Conservation (phyloP, 164 flowering plant species). For the Piper longum region DNA sequence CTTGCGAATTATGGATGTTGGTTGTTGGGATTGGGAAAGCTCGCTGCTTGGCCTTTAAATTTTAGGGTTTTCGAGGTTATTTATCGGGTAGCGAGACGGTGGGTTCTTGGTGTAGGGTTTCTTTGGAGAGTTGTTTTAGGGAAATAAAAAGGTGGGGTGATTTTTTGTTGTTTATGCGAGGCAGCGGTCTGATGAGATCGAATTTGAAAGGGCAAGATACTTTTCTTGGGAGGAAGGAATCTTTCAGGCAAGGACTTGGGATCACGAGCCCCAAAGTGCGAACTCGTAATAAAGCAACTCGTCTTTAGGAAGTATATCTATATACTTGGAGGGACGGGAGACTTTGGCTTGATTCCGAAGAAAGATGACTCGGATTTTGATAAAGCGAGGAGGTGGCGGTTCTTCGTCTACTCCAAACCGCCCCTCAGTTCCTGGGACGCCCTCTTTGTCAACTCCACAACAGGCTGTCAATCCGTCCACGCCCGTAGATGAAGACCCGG, state of each 20-base stretch:
- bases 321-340: constrained; percentile 11
- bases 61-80: background rate
- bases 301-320: constrained; percentile 13
- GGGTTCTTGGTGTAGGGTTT: constrained; percentile 1
- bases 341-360: constrained; percentile 1
- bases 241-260: constrained; percentile 61
- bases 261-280: constrained; percentile 61
- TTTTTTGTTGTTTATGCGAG: constrained; percentile 27
- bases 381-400: constrained; percentile 64
- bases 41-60: background rate
- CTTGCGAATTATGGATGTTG: background rate
- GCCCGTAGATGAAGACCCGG: constrained; percentile 43
- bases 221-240: constrained; percentile 38
- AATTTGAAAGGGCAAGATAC: constrained; percentile 35
- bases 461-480: constrained; percentile 10
- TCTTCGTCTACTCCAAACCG: constrained; percentile 61
- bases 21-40: background rate
- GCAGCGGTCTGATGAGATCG: constrained; percentile 75
- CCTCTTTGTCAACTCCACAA: constrained; percentile 31
- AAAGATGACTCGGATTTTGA: constrained; percentile 78
- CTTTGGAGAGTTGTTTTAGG: constrained; percentile 17
- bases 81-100: background rate
- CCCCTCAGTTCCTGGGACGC: constrained; percentile 29
- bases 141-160: constrained; percentile 15
- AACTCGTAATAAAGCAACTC: constrained; percentile 50